Evolutionary conservation across 148 eudicot genomes (phyloP).

Genomic region (Oxyria digyna): DNA sequence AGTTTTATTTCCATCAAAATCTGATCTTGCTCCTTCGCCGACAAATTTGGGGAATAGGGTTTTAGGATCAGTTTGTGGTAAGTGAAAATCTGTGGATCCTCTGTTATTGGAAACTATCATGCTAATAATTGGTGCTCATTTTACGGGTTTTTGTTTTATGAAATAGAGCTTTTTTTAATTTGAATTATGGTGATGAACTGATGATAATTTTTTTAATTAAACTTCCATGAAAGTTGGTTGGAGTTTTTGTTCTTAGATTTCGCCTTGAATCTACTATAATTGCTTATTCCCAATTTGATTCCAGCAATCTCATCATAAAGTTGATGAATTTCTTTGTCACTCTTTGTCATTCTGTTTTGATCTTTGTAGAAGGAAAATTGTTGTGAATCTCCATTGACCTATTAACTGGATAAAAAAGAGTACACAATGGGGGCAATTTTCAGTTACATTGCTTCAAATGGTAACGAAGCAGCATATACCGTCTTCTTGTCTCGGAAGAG

Average conservation of each 20-base stretch:
- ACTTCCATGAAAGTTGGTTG: background rate
- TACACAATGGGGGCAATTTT: slow-evolving; percentile 8
- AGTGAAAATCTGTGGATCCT: background rate
- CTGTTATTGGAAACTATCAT: background rate
- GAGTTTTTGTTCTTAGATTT: background rate
- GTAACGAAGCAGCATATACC: slow-evolving; percentile 16
- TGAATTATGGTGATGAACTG: background rate
- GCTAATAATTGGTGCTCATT: background rate
- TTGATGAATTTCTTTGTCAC: background rate
- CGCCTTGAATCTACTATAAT: background rate
- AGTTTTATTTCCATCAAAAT: background rate
- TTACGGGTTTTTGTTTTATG: background rate
- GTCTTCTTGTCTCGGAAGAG: slow-evolving; percentile 38
- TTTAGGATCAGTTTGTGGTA: background rate
- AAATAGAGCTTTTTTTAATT: background rate
- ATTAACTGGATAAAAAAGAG: background rate
- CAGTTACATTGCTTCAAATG: slow-evolving; percentile 9
- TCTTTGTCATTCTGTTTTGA: background rate
- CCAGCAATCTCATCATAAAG: background rate
- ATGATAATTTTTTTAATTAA: background rate
- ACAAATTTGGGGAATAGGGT: background rate
- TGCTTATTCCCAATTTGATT: background rate
- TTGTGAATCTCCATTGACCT: background rate
- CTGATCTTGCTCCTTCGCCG: background rate
- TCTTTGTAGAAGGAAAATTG: background rate